These are phyloP conservation scores for Amphicarpaea edgeworthii DNA, from an alignment of 306 rosid genomes.

Conservation along the genomic window DNA sequence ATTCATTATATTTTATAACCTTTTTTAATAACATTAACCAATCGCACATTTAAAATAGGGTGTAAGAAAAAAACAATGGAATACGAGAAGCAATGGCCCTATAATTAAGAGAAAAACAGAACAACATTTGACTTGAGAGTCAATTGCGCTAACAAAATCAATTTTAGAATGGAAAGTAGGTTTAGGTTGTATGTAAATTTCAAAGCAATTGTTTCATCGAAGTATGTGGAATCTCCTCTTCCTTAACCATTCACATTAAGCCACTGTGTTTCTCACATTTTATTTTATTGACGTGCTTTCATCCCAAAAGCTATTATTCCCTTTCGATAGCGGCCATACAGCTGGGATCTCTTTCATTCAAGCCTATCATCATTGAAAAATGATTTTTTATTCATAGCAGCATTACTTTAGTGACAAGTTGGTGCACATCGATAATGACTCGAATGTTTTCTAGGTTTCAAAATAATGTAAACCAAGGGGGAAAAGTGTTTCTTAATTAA, in stretches of 20 bases:
- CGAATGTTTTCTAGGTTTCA: conserved; percentile 8
- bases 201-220: not conserved
- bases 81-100: too few species aligned
- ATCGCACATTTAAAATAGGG: too few species aligned
- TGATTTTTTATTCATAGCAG: not conserved
- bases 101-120: too few species aligned
- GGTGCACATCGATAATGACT: conserved; percentile 14
- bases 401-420: conserved; percentile 30
- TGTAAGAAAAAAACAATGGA: too few species aligned
- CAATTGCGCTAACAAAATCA: too few species aligned
- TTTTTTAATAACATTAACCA: too few species aligned
- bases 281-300: not conserved
- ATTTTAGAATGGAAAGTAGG: too few species aligned
- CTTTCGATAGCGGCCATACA: conserved; percentile 1
- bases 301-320: not conserved
- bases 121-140: too few species aligned
- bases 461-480: not conserved
- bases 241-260: not conserved
- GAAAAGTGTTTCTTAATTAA: conserved; percentile 6
- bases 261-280: not conserved
- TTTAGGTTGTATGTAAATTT: not conserved
- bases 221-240: not conserved
- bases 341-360: not conserved
- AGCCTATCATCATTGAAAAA: conserved; percentile 8
- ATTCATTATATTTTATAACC: too few species aligned